A percentile compares a stretch with the other conserved stretches of the same genome.
These are phyloP conservation scores for Calonectria henricotiae DNA, from an alignment of 2,329 filamentous ascomycete genomes.

Conservation along the genomic window DNA sequence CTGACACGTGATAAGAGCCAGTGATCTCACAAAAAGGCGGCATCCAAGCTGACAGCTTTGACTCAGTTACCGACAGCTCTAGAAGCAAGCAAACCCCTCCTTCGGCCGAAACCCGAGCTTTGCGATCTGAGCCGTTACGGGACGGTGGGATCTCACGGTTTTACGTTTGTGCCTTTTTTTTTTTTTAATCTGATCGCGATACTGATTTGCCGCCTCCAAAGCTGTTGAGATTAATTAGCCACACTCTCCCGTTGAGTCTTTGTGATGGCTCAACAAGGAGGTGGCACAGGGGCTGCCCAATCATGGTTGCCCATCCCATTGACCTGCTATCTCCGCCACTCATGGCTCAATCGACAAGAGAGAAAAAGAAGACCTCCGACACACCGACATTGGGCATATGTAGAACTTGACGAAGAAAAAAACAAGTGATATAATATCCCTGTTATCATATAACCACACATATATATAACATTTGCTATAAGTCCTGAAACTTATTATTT, in stretches of 20 bases:
- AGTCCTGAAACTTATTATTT: neutral
- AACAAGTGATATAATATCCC: neutral
- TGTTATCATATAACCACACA: neutral
- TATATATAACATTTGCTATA: neutral
- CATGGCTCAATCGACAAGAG: neutral
- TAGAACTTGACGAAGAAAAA: neutral
- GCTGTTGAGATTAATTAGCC: slow-evolving; percentile 23
- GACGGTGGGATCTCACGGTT: neutral
- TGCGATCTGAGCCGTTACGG: neutral
- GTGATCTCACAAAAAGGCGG: slow-evolving; percentile 46
- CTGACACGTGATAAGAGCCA: slow-evolving; percentile 51
- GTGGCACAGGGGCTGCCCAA: slow-evolving; percentile 21
- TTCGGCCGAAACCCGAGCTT: slow-evolving; percentile 21
- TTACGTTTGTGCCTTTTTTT: slow-evolving; percentile 10
- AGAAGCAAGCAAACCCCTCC: slow-evolving; percentile 26
- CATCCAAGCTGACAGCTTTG: slow-evolving; percentile 48
- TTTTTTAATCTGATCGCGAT: slow-evolving; percentile 5
- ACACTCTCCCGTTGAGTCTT: slow-evolving; percentile 33
- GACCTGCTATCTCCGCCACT: slow-evolving; percentile 1
- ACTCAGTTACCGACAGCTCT: slow-evolving; percentile 40
- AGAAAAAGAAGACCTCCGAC: neutral
- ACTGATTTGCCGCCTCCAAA: slow-evolving; percentile 12
- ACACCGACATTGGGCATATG: neutral
- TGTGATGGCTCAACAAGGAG: slow-evolving; percentile 26
- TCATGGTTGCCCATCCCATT: slow-evolving; percentile 18